Evolutionary conservation across 352 stramenopile genomes (phyloP), one percentile per base, ranked within the genome.

Genomic region (Phytophthora sansomeana): DNA sequence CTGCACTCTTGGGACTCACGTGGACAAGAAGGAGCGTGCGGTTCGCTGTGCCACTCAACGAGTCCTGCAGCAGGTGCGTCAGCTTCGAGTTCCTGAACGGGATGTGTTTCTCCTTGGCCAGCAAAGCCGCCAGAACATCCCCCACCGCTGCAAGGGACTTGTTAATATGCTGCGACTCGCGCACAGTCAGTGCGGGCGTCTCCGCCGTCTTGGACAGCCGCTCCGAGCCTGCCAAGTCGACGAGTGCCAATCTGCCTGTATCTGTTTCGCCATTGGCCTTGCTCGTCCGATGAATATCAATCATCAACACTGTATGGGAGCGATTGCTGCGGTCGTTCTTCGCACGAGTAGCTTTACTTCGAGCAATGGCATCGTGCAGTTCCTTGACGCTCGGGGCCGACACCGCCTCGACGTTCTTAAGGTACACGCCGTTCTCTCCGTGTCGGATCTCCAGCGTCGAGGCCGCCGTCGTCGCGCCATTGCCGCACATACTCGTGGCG

Each of bases 11-110:
- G 0, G 85, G 75, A 28, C 77, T 89, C 36, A 94, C 80, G 36
- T 94, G 86, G 2, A 92, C 76, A 3, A 94, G 53, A 52, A 94
- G 57, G 21, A 94, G 57, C 36, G 77, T 80, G 21, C 77, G 75
- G 47, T 69, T 85, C 2, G 67, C 39, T 13, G 63, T 74, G 8
- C 79, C 78, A 47, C 62, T 60, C 10, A 94, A 57, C 28, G 83
- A 91, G 41, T 94, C 85, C 53, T 95, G 88, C 28, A 96, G 69
- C 59, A 96, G 58, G 58, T 94, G 84, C 17, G 89, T 96, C 21
- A 96, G 78, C 69, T 96, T 96, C 10, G 85, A 91, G 53, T 96
- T 95, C 11, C 89, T 76, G 54, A 89, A 96, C 46, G 87, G 87
- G 3, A 96, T 77, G 63, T 95, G 85, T 24, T 93, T 92, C 19